A percentile compares a stretch with the other conserved stretches of the same genome.
Evolutionary conservation across 139 green algal genomes (phyloP).

Genomic region (Chlamydomonas sp.): DNA sequence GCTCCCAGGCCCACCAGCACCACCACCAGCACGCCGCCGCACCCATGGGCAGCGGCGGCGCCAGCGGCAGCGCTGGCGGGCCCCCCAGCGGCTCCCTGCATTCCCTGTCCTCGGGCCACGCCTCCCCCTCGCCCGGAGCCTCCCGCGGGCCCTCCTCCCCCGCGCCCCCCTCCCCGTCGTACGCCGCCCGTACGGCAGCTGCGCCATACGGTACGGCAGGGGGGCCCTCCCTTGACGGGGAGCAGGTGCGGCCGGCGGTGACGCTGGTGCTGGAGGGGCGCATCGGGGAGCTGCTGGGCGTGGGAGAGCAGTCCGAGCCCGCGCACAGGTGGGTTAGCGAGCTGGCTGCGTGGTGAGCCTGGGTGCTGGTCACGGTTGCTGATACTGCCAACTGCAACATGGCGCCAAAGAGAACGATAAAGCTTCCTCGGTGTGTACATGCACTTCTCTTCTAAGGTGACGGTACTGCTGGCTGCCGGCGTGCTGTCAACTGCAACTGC

Average conservation of each 20-base stretch:
- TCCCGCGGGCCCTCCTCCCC: not conserved
- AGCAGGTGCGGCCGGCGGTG: not conserved
- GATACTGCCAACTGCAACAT: not conserved
- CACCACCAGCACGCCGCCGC: not conserved
- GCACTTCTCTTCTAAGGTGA: not conserved
- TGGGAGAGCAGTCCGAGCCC: not conserved
- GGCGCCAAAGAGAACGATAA: not conserved
- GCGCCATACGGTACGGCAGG: not conserved
- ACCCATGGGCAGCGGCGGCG: not conserved
- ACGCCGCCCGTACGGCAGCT: not conserved
- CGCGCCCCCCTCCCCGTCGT: not conserved
- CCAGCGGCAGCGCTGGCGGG: not conserved
- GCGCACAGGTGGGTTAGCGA: constrained; percentile 3
- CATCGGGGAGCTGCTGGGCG: constrained; percentile 36
- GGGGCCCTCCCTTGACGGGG: not conserved
- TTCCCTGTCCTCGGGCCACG: not conserved
- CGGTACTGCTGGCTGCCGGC: not conserved
- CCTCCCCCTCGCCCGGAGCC: not conserved
- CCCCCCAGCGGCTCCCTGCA: not conserved
- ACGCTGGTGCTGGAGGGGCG: constrained; percentile 24
- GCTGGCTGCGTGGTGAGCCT: not conserved
- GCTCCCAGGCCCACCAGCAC: not conserved
- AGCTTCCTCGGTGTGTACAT: not conserved
- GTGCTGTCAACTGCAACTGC: not conserved
- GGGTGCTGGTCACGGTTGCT: not conserved